These are phyloP conservation scores for Cladophialophora yegresii DNA, from an alignment of 2,329 filamentous ascomycete species.

Conservation along the genomic window DNA sequence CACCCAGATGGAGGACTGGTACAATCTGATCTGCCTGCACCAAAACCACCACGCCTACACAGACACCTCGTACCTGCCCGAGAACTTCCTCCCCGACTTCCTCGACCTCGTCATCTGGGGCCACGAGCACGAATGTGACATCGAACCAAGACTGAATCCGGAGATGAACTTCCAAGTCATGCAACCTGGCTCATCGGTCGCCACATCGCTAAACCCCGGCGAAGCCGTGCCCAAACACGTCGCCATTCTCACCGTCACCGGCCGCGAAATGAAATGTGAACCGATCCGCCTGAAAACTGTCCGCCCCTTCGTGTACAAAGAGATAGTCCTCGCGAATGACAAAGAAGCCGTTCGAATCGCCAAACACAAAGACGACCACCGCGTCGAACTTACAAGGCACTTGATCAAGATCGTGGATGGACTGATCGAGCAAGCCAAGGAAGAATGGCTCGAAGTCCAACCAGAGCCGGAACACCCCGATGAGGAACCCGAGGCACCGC, in stretches of 20 bases:
- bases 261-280: slow-evolving; percentile 76
- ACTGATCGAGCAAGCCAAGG: slow-evolving; percentile 81
- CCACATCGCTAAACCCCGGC: slow-evolving; percentile 84
- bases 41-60: slow-evolving; percentile 95
- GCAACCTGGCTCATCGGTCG: slow-evolving; percentile 94
- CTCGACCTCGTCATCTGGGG: slow-evolving; percentile 93
- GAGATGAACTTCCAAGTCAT: slow-evolving; percentile 94
- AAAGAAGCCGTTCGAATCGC: slow-evolving; percentile 75
- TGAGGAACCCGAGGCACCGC: slow-evolving; percentile 55
- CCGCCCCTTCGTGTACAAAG: slow-evolving; percentile 83
- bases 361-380: slow-evolving; percentile 79
- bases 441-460: slow-evolving; percentile 79
- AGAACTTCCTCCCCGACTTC: slow-evolving; percentile 88
- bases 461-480: slow-evolving; percentile 60
- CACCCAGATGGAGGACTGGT: slow-evolving; percentile 83
- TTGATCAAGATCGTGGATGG: slow-evolving; percentile 78
- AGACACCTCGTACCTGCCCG: slow-evolving; percentile 88
- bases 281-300: slow-evolving; percentile 84
- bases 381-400: slow-evolving; percentile 73
- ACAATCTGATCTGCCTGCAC: slow-evolving; percentile 92
- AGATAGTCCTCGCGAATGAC: slow-evolving; percentile 76
- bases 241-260: slow-evolving; percentile 78
- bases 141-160: slow-evolving; percentile 78
- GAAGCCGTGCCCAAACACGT: slow-evolving; percentile 92
- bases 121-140: slow-evolving; percentile 94